Evolutionary conservation across 23 red algal genomes (phyloP).

Genomic region (Gracilaria vermiculophylla): DNA sequence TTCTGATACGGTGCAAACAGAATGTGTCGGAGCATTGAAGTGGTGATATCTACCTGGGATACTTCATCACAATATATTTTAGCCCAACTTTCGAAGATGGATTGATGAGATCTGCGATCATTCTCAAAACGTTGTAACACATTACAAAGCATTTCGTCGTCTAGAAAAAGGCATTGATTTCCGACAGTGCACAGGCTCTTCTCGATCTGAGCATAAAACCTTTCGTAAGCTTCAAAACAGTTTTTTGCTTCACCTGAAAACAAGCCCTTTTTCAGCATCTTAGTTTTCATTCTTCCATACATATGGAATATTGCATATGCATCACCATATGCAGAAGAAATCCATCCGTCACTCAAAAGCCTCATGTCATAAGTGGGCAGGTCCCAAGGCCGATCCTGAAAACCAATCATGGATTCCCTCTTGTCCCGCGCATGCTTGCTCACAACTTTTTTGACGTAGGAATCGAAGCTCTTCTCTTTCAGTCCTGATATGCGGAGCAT

Average conservation of each 20-base stretch:
- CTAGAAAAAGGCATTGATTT: not conserved
- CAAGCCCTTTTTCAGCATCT: not conserved
- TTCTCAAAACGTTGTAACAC: not conserved
- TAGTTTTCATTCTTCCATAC: not conserved
- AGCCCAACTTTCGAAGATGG: conserved; percentile 75
- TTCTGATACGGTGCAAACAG: conserved; percentile 72
- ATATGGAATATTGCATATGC: conserved; percentile 13
- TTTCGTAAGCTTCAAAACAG: not conserved
- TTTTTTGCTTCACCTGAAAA: not conserved
- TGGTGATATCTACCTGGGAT: conserved; percentile 27
- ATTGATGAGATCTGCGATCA: not conserved
- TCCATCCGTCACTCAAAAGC: not conserved
- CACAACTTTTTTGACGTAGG: not conserved
- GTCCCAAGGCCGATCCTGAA: not conserved
- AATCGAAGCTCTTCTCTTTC: not conserved
- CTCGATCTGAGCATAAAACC: conserved; percentile 3
- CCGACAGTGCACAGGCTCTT: not conserved
- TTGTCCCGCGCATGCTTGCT: not conserved
- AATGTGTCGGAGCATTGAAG: conserved; percentile 65
- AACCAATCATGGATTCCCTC: not conserved
- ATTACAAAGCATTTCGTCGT: not conserved
- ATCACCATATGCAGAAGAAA: conserved; percentile 6
- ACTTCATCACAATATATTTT: conserved; percentile 23
- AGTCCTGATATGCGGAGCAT: not conserved
- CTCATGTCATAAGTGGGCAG: not conserved